Evolutionary conservation across 2,329 filamentous ascomycete species (phyloP).

Genomic region (Dactylellina parvicollis): DNA sequence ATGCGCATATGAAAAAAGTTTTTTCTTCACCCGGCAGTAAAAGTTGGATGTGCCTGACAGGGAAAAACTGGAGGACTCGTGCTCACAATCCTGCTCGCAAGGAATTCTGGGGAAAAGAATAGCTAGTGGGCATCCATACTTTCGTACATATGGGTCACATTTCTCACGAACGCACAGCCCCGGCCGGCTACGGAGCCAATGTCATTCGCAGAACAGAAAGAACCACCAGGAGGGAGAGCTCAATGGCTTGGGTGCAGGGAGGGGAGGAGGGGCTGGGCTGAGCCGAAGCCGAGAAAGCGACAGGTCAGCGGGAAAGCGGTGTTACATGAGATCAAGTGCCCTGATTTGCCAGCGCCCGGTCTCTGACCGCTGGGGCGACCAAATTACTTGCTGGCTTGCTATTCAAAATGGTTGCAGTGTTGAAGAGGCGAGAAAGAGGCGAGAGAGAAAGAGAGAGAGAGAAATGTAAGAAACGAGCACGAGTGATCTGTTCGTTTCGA

Average conservation of each 20-base stretch:
- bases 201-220: not conserved
- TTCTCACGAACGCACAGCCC: not conserved
- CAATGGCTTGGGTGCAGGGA: not conserved
- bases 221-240: slow-evolving; percentile 15
- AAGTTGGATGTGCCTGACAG: slow-evolving; percentile 34
- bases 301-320: slow-evolving; percentile 54
- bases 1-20: slow-evolving; percentile 24
- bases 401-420: not conserved
- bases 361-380: not conserved
- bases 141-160: not conserved
- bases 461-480: not conserved
- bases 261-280: slow-evolving; percentile 34
- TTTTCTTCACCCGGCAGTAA: no score
- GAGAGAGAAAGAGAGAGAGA: not conserved
- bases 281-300: slow-evolving; percentile 53
- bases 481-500: not conserved
- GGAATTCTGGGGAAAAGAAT: slow-evolving; percentile 5
- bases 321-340: slow-evolving; percentile 46
- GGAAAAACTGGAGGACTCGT: not conserved
- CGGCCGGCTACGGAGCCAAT: not conserved
- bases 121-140: not conserved
- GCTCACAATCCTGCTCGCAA: not conserved
- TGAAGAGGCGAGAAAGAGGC: not conserved
- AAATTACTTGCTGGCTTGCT: not conserved
- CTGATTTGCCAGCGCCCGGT: slow-evolving; percentile 31